Conservation (phyloP, 1,139 yeast species). For the Blastobotrys elegans region DNA sequence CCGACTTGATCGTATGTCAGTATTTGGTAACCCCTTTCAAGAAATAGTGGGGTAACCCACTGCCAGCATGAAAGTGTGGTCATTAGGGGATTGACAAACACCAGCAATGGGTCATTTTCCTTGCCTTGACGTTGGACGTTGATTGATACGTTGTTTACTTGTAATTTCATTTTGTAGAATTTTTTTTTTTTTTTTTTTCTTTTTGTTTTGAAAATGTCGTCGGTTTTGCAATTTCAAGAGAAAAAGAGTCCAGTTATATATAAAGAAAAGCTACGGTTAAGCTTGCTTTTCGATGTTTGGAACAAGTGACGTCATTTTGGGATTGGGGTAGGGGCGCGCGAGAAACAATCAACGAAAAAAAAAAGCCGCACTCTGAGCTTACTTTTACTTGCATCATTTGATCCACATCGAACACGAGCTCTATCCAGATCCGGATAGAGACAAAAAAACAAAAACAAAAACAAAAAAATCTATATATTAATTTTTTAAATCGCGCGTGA, state of each 20-base stretch:
- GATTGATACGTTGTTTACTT: neutral
- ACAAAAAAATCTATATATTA: no score
- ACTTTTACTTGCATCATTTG: no score
- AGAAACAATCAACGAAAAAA: no score
- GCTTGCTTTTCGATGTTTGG: no score
- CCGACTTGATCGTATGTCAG: constrained; percentile 5
- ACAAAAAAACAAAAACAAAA: no score
- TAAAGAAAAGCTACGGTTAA: no score
- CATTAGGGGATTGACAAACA: constrained; percentile 1
- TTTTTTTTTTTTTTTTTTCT: neutral
- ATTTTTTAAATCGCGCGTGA: no score
- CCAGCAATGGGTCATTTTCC: neutral
- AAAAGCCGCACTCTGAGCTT: no score
- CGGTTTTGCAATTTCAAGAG: neutral
- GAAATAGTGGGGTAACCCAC: neutral
- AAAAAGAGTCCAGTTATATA: neutral
- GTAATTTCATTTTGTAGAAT: neutral
- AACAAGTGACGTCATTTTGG: no score
- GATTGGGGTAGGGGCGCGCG: no score
- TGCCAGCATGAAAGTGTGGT: constrained; percentile 3
- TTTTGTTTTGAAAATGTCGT: neutral
- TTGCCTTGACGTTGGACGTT: neutral
- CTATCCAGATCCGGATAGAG: no score
- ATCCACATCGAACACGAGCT: no score
- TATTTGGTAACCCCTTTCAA: neutral